Evolutionary conservation across 2,329 filamentous ascomycete species (phyloP).

Genomic region (Bipolaris zeicola): DNA sequence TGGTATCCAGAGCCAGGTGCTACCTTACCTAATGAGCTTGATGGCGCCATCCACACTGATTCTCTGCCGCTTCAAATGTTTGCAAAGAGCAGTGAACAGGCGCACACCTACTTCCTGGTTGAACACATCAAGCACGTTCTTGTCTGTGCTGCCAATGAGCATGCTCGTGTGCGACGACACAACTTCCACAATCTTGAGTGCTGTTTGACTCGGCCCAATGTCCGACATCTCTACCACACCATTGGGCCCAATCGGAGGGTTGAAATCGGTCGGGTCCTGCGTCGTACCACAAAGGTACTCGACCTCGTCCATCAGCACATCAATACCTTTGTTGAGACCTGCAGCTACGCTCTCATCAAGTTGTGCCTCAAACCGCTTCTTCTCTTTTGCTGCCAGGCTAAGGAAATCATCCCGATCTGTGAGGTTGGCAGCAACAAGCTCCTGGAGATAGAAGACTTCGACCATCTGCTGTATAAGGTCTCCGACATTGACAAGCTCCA

Average conservation of each 20-base stretch:
- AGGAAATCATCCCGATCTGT: conserved; percentile 94
- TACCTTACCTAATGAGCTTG: conserved; percentile 74
- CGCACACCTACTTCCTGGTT: conserved; percentile 95
- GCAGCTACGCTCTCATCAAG: conserved; percentile 95
- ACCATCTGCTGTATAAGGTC: conserved; percentile 99
- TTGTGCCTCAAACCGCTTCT: conserved; percentile 99
- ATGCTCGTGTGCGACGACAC: conserved; percentile 89
- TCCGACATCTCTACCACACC: conserved; percentile 52
- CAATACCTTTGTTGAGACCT: conserved; percentile 95
- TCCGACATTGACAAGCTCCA: conserved; percentile 96
- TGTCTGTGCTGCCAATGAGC: conserved; percentile 93
- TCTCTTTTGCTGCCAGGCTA: conserved; percentile 87
- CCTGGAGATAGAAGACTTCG: conserved; percentile 97
- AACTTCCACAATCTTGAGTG: conserved; percentile 79
- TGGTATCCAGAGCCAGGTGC: not conserved
- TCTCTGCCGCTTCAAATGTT: conserved; percentile 95
- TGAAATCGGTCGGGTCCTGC: conserved; percentile 87
- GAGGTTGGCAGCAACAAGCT: conserved; percentile 80
- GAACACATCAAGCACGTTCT: conserved; percentile 97
- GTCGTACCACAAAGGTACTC: conserved; percentile 92
- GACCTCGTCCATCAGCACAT: conserved; percentile 97
- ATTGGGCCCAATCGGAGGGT: conserved; percentile 62
- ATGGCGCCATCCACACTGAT: conserved; percentile 88
- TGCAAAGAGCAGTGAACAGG: conserved; percentile 89
- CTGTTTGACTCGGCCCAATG: conserved; percentile 78